Percentiles rank a stretch among this genome's conserved stretches.
Evolutionary conservation across 2,329 filamentous ascomycete genomes (phyloP).

Genomic region (Cladosporium sp.): DNA sequence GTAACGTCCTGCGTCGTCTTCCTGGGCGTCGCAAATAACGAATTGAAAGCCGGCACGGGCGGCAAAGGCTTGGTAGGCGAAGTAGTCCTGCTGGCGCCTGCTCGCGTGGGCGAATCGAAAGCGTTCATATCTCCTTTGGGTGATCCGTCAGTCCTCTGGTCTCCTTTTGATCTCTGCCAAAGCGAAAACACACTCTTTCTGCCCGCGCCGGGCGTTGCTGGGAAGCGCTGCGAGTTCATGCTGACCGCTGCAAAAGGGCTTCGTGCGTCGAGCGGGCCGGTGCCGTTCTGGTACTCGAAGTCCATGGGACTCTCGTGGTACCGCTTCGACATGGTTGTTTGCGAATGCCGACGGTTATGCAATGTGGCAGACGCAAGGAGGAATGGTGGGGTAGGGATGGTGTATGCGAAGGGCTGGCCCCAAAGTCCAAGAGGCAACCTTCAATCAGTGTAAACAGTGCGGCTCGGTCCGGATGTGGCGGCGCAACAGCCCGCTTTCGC

Average conservation of each 20-base stretch:
- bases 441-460: not conserved
- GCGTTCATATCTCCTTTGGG: constrained; percentile 23
- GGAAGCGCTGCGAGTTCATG: constrained; percentile 30
- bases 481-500: not conserved
- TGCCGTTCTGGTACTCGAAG: constrained; percentile 46
- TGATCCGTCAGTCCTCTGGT: constrained; percentile 1
- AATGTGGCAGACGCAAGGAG: too few relatives aligned
- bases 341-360: too few relatives aligned
- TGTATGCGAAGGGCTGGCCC: too few relatives aligned
- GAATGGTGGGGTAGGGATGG: too few relatives aligned
- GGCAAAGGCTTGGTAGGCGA: constrained; percentile 35
- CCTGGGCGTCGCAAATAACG: constrained; percentile 33
- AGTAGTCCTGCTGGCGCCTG: constrained; percentile 18
- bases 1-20: constrained; percentile 27
- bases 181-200: constrained; percentile 28
- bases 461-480: not conserved
- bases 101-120: constrained; percentile 38
- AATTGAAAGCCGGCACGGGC: constrained; percentile 30
- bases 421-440: too few relatives aligned
- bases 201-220: constrained; percentile 14
- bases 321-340: constrained; percentile 27
- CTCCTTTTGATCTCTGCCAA: not conserved
- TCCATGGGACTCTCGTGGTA: constrained; percentile 47
- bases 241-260: constrained; percentile 41
- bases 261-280: constrained; percentile 39